phyloP scores from a whole-genome alignment of 1,139 yeast species.

The Zygoascus sp. region DNA sequence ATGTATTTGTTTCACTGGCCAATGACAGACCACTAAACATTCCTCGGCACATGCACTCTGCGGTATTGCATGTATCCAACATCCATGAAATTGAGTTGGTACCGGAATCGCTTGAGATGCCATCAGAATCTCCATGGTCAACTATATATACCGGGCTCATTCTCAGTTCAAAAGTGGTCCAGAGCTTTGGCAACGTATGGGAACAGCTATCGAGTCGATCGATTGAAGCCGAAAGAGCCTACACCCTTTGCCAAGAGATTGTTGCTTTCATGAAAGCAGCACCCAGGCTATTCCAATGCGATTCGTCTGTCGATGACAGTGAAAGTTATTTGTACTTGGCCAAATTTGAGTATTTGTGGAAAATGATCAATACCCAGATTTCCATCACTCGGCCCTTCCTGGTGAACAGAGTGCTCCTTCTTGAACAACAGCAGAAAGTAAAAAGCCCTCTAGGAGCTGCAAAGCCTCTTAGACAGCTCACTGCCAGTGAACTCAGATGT shows the following conservation, averaged over 20 bases:
- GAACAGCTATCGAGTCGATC: not conserved
- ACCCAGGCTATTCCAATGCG: not conserved
- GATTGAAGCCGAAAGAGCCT: not conserved
- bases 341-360: conserved; percentile 38
- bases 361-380: conserved; percentile 52
- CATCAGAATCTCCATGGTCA: not conserved
- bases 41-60: conserved; percentile 31
- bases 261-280: not conserved
- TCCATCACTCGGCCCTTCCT: conserved; percentile 53
- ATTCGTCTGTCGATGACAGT: not conserved
- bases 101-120: not conserved
- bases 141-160: not conserved
- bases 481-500: not conserved
- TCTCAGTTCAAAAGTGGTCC: not conserved
- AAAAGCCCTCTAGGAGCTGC: not conserved
- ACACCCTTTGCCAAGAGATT: not conserved
- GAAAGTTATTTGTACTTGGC: not conserved
- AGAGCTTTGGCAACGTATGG: not conserved
- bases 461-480: not conserved
- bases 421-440: not conserved
- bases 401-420: conserved; percentile 40
- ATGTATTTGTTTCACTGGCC: conserved; percentile 59
- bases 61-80: not conserved
- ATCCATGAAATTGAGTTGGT: not conserved
- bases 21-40: conserved; percentile 62